Percentiles rank a stretch among this genome's conserved stretches.
Conservation (phyloP, 805 yeast genomes). For the Barnettozyma wickerhamii region DNA sequence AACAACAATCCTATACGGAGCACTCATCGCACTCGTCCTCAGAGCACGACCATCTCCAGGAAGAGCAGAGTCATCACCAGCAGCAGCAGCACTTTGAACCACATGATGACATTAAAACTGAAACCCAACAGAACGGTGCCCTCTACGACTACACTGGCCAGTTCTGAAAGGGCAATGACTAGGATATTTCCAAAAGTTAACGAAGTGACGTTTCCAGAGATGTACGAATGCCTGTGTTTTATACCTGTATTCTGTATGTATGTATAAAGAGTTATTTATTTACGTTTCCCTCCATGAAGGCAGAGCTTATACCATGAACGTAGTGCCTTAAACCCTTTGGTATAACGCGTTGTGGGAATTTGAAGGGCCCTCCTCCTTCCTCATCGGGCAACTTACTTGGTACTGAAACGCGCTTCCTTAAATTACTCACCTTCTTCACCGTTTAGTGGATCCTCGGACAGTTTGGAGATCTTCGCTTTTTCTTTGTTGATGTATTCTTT, state of each 20-base stretch:
- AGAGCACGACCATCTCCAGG: neutral
- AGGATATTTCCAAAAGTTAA: no score
- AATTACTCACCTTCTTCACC: neutral
- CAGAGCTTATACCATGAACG: no score
- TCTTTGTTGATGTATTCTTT: neutral
- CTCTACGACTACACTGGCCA: constrained; percentile 1
- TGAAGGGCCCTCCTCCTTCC: no score
- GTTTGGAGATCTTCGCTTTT: no score
- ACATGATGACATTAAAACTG: neutral
- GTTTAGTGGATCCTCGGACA: neutral
- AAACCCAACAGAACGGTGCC: neutral
- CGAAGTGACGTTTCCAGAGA: no score
- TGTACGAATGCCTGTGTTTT: neutral
- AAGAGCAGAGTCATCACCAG: constrained; percentile 1
- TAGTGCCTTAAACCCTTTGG: no score
- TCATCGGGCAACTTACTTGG: no score
- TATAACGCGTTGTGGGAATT: no score
- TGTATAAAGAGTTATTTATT: neutral
- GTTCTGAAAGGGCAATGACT: no score
- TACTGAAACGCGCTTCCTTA: no score
- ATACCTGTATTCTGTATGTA: neutral
- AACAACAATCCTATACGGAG: neutral
- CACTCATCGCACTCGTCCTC: neutral
- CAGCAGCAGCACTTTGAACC: constrained; percentile 1
- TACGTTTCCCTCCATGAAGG: no score